Conservation (phyloP, 257 asterid species). For the Plantago major region DNA sequence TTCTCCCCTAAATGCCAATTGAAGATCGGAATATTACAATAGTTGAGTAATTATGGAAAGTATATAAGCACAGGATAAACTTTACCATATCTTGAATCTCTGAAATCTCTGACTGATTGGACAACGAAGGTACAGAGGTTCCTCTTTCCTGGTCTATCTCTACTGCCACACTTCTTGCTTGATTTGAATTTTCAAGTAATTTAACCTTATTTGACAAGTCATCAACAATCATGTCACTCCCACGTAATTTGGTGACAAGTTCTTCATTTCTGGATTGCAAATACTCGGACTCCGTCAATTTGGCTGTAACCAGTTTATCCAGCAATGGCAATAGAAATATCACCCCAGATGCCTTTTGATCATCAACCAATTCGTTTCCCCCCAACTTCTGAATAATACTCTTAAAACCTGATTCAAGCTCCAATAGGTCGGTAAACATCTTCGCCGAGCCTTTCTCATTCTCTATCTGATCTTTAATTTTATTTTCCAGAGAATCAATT, state of each 20-base stretch:
- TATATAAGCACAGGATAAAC: constrained; percentile 19
- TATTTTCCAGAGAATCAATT: constrained; percentile 54
- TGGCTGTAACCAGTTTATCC: constrained; percentile 53
- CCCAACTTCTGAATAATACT: constrained; percentile 58
- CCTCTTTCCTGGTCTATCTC: constrained; percentile 61
- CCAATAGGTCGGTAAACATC: constrained; percentile 42
- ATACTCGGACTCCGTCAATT: constrained; percentile 53
- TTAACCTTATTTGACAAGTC: constrained; percentile 71
- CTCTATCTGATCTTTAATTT: constrained; percentile 33
- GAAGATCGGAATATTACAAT: neutral
- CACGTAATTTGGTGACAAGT: constrained; percentile 61
- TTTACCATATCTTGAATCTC: constrained; percentile 86
- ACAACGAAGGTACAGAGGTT: constrained; percentile 41
- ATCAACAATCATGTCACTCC: constrained; percentile 54
- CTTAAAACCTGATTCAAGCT: constrained; percentile 53
- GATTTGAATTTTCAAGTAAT: constrained; percentile 63
- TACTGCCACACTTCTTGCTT: constrained; percentile 30
- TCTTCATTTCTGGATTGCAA: constrained; percentile 62
- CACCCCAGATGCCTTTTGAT: constrained; percentile 38
- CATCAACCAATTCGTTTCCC: constrained; percentile 49
- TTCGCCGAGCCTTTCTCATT: constrained; percentile 37
- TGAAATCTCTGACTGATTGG: constrained; percentile 79
- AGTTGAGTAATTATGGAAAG: constrained; percentile 9
- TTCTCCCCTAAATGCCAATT: neutral
- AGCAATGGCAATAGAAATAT: constrained; percentile 47